phyloP scores from a whole-genome alignment of 805 yeast species.

The Monosporozyma servazzii region DNA sequence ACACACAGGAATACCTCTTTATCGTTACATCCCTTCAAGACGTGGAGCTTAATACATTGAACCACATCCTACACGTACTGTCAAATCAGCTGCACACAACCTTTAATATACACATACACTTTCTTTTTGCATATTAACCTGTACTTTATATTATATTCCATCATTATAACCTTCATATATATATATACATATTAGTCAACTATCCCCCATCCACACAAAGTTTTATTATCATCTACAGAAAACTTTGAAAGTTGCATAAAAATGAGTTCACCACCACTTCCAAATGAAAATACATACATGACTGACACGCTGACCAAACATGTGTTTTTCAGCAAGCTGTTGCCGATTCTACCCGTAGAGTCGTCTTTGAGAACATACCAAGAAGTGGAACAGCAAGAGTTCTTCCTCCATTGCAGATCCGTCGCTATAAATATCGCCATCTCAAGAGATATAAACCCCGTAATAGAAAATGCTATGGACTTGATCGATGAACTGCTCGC shows the following conservation, averaged over 20 bases:
- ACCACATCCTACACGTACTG: too few species aligned
- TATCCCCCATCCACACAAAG: too few species aligned
- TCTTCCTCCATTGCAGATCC: slow-evolving; percentile 8
- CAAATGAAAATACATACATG: slow-evolving; percentile 4
- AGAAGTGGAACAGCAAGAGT: slow-evolving; percentile 14
- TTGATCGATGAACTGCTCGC: slow-evolving; percentile 6
- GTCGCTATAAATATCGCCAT: slow-evolving; percentile 10
- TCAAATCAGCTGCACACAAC: not conserved
- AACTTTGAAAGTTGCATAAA: too few species aligned
- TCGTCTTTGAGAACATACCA: slow-evolving; percentile 7
- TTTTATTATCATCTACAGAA: too few species aligned
- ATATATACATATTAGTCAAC: too few species aligned
- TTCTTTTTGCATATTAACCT: not conserved
- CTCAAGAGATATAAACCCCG: slow-evolving; percentile 6
- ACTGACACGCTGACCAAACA: slow-evolving; percentile 14
- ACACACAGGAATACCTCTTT: too few species aligned
- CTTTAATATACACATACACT: too few species aligned
- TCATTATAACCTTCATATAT: too few species aligned
- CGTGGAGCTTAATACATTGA: too few species aligned
- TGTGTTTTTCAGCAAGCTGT: slow-evolving; percentile 17
- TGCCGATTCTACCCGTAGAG: slow-evolving; percentile 9
- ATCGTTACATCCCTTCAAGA: too few species aligned
- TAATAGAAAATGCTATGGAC: slow-evolving; percentile 8
- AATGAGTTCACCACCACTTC: not conserved
- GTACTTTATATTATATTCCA: too few species aligned